Base-by-base conservation (phyloP, 345 rosid genomes). In the Eucalyptus pumila region DNA sequence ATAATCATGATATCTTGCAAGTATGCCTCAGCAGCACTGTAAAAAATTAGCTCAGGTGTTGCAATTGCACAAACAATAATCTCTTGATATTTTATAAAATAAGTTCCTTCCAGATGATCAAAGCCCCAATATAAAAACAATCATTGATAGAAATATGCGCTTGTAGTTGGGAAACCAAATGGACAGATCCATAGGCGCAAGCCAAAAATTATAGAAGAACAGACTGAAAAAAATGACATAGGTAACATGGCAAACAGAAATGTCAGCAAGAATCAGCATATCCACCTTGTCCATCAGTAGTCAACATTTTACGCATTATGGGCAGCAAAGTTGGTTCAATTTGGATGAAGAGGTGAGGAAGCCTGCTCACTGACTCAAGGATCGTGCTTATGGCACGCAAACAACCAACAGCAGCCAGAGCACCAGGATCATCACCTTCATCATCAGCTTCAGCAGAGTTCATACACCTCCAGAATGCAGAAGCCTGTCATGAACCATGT, bases 401-500 rank as follows among this genome's bases (percentile, higher is more conserved):
- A 91, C 99, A 97, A 90, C 98, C 98, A 88, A 95, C 99, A 56
- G 98, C 99, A 90, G 99, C 99, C 91, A 97, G 92, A 89, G 99
- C 99, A 90, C 99, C 99, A 91, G 97, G 92, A 91, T 97, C 98
- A 90, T 97, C 99, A 49, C 91, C 91, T 83, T 96, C 98, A 86
- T 96, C 98, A 87, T 92, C 96, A 83, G 96, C 95, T 91, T 97
- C 98, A 86, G 98, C 96, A 69, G 97, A 93, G 94, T 94, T 97
- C 93, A 96, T 93, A 91, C 98, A 97, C 94, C 96, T 95, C 99
- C 99, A 97, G 93, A 97, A 97, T 86, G 99, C 98, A 91, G 97
- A 94, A 13, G 98, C 99, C 99, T 97, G 93, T 89, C 91, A 50
- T 58, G 88, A 85, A 85, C 67, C 21, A 50, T 17, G 65, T 69